Conservation (phyloP, 2,329 filamentous ascomycete genomes). For the Blastomyces silverae region DNA sequence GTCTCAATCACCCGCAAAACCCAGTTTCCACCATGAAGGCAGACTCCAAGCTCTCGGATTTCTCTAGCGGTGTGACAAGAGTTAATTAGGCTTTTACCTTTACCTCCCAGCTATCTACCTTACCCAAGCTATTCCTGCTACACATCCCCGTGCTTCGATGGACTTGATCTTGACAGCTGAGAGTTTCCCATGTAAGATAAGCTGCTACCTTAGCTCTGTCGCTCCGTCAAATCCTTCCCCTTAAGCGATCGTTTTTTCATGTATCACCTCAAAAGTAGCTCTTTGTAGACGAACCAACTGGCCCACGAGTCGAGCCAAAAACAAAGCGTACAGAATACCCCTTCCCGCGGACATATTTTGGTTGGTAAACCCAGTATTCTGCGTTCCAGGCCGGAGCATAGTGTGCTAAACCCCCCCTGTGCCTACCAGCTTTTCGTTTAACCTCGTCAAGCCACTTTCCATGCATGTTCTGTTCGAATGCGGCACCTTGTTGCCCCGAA, state of each 20-base stretch:
- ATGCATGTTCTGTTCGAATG: neutral
- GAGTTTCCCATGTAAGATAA: neutral
- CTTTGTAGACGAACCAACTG: neutral
- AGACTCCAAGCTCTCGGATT: neutral
- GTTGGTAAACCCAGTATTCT: neutral
- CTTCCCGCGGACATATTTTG: neutral
- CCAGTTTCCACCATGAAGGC: neutral
- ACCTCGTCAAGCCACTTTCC: neutral
- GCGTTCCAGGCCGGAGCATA: neutral
- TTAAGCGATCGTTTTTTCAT: neutral
- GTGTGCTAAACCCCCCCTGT: neutral
- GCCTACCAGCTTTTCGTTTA: neutral
- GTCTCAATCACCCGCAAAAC: neutral
- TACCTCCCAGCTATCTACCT: too few relatives aligned
- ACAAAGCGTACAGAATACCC: neutral
- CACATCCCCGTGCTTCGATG: neutral
- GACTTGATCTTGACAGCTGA: neutral
- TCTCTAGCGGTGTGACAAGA: neutral
- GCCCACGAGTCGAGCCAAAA: neutral
- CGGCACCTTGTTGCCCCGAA: neutral
- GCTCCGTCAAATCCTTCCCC: too few relatives aligned
- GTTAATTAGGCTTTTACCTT: too few relatives aligned
- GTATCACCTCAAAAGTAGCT: neutral
- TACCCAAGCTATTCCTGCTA: neutral
- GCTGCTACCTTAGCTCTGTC: too few relatives aligned